Base-by-base conservation (phyloP, 2,329 filamentous ascomycete genomes). In the Epichloe hybrida region DNA sequence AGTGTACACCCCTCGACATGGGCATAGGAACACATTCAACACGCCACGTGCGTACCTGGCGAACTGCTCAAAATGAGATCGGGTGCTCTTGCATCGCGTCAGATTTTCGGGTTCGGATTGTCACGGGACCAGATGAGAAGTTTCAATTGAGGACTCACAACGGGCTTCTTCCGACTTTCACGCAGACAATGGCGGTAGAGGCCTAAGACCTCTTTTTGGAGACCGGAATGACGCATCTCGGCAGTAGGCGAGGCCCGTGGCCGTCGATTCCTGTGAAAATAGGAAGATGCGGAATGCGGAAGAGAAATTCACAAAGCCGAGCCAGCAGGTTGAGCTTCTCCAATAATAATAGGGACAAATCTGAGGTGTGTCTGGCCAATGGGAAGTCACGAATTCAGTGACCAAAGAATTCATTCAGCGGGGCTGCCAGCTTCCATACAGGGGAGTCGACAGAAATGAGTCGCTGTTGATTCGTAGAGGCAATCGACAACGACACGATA, bases 131-230 rank as follows among this genome's bases (percentile, higher is more conserved):
- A 40, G 11, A 31, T 17, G 11, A 31, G 36, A 8, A 12, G 20
- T 37, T 43, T 42, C 27, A 7, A 49, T 8, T 34, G 34, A 49
- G 21, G 54, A 60, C 55, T 55, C 66, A 91, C 88, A 59, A 69
- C 64, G 47, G 90, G 88, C 66, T 98, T 97, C 61, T 82, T 83
- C 53, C 84, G 80, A 53, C 84, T 82, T 61, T 86, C 87, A 53
- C 90, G 80, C 27, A 98, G 72, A 61, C 91, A 97, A 63, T 81
- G 79, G 52, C 91, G 82, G 66, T 97, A 98, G 13, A 98, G 51
- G 42, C 48, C 44, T 12, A 52, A 12, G 15, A 54, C 50, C 43
- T 54, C 50, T 41, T 43, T 50, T 50, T 54, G 50, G 15, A 54
- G 46, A 35, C 52, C 50, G 12, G 50, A 52, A n/a, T 50, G 52